Conservation (phyloP, 805 yeast genomes). For the Wickerhamiella hasegawae region DNA sequence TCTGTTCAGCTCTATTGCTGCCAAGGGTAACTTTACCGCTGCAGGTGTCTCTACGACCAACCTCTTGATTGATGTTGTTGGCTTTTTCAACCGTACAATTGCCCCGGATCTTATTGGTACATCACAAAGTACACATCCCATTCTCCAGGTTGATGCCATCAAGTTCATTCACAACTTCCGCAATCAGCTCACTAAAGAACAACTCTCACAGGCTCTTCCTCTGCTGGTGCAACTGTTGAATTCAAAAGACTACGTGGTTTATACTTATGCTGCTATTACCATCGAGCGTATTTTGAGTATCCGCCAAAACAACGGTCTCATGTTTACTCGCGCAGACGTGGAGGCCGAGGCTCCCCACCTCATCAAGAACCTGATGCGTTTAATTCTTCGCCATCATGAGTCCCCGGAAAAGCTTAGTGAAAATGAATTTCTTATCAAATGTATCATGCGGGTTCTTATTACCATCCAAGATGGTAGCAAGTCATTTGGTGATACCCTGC, state of each 20-base stretch:
- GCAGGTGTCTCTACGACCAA: conserved; percentile 82
- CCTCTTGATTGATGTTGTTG: conserved; percentile 67
- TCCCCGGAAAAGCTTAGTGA: conserved; percentile 88
- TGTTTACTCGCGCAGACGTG: conserved; percentile 63
- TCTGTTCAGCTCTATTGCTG: conserved; percentile 75
- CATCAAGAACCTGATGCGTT: conserved; percentile 46
- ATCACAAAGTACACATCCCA: conserved; percentile 38
- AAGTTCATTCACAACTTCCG: conserved; percentile 79
- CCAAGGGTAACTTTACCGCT: conserved; percentile 76
- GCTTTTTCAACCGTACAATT: conserved; percentile 64
- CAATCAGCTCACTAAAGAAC: conserved; percentile 81
- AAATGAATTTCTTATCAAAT: conserved; percentile 83
- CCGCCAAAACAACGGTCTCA: conserved; percentile 33
- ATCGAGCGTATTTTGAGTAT: conserved; percentile 76
- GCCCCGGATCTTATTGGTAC: conserved; percentile 60
- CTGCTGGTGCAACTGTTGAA: conserved; percentile 54
- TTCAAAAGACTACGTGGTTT: conserved; percentile 59
- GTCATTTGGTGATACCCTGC: conserved; percentile 24
- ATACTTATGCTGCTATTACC: conserved; percentile 86
- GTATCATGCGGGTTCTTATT: conserved; percentile 69
- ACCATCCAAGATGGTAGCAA: conserved; percentile 39
- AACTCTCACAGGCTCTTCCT: conserved; percentile 65
- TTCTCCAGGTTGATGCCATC: conserved; percentile 81
- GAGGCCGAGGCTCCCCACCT: conserved; percentile 41
- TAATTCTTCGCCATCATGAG: conserved; percentile 41